A percentile compares a stretch with the other conserved stretches of the same genome.
Evolutionary conservation across 2,329 filamentous ascomycete species (phyloP).

Genomic region (Botrytis squamosa): DNA sequence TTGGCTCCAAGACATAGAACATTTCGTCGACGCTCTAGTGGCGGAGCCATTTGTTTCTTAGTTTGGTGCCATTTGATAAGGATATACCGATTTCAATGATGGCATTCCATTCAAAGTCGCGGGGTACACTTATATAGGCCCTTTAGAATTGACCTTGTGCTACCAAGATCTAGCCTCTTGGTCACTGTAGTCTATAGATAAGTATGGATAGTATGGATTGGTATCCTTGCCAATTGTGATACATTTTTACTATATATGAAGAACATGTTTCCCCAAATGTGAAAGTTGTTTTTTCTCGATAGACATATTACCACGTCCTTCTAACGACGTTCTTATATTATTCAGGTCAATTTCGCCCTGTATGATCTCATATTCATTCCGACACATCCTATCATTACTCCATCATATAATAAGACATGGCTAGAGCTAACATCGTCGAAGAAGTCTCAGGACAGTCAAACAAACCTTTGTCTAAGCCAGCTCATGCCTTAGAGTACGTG

Average conservation of each 20-base stretch:
- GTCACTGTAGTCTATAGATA: neutral
- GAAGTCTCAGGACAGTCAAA: conserved; percentile 48
- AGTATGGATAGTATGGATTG: neutral
- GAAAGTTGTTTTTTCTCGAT: neutral
- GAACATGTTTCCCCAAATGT: neutral
- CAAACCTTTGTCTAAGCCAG: conserved; percentile 57
- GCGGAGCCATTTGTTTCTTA: neutral
- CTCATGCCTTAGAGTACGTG: conserved; percentile 58
- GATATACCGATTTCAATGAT: neutral
- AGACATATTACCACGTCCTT: neutral
- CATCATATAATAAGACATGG: conserved; percentile 9
- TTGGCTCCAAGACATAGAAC: conserved; percentile 12
- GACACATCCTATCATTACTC: conserved; percentile 16
- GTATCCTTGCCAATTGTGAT: neutral
- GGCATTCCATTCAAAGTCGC: neutral
- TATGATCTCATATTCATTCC: conserved; percentile 10
- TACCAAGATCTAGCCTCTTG: conserved; percentile 1
- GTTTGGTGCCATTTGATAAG: neutral
- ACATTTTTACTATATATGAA: neutral
- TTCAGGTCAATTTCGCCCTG: conserved; percentile 6
- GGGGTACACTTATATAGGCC: neutral
- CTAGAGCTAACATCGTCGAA: neutral
- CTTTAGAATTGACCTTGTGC: neutral
- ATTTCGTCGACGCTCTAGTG: neutral
- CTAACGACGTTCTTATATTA: neutral